These are phyloP conservation scores for Globisporangium acanthophoron DNA, from an alignment of 352 stramenopile species.

Conservation along the genomic window DNA sequence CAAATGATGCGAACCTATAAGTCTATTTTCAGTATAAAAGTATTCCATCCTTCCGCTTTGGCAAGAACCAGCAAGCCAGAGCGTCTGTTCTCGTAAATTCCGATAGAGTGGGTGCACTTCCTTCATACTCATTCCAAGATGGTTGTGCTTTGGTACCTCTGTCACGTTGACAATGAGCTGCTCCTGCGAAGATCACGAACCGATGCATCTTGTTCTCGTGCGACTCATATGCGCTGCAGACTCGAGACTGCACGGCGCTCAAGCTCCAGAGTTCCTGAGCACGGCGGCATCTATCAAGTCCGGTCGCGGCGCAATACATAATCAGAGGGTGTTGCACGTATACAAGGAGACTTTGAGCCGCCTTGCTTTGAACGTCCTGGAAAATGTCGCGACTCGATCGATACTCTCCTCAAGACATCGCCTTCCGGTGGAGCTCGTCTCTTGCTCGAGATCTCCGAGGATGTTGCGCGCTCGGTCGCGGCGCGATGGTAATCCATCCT, in stretches of 20 bases:
- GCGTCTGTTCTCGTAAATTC: too few species aligned
- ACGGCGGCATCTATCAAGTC: too few species aligned
- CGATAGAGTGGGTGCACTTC: background rate
- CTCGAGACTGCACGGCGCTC: too few species aligned
- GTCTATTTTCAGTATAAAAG: too few species aligned
- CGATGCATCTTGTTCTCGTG: too few species aligned
- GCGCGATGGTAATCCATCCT: background rate
- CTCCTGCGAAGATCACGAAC: slow-evolving; percentile 20
- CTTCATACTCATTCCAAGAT: background rate
- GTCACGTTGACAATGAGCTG: slow-evolving; percentile 17
- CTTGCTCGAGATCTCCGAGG: too few species aligned
- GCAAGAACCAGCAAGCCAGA: too few species aligned
- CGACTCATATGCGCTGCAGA: too few species aligned
- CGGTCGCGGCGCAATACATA: background rate
- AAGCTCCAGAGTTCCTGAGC: too few species aligned
- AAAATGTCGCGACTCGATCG: background rate
- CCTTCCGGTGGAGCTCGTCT: background rate
- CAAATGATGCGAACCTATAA: too few species aligned
- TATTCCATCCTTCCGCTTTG: too few species aligned
- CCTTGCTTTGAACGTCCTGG: background rate
- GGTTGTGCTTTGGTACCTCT: slow-evolving; percentile 42
- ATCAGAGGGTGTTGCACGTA: background rate
- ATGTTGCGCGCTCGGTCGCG: background rate
- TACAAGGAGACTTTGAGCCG: background rate
- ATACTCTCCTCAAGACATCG: background rate